Percentiles rank a stretch among this genome's conserved stretches.
Conservation (phyloP, 192 early-diverging fungal genomes). For the Gamsiella multidivaricata region DNA sequence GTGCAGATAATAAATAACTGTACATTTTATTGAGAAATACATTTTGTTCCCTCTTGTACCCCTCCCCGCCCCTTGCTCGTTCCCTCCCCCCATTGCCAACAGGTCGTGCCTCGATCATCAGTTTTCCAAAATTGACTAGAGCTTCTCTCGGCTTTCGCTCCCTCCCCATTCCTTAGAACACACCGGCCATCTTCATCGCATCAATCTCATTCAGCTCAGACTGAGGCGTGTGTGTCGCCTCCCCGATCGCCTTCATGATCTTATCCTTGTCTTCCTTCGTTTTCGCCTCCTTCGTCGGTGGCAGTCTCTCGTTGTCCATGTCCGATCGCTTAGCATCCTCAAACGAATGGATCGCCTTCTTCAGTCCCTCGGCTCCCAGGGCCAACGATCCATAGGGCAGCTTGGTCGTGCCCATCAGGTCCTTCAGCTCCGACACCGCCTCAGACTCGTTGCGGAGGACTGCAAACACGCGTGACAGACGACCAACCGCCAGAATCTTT, state of each 20-base stretch:
- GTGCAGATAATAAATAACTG: too few relatives aligned
- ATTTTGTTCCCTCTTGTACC: too few relatives aligned
- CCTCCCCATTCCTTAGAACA: slow-evolving; percentile 15
- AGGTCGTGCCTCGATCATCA: too few relatives aligned
- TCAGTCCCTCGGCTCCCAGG: slow-evolving; percentile 92
- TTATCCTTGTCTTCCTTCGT: slow-evolving; percentile 52
- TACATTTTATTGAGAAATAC: too few relatives aligned
- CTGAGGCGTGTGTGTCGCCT: slow-evolving; percentile 43
- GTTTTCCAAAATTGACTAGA: too few relatives aligned
- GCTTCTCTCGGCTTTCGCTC: too few relatives aligned
- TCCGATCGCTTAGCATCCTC: slow-evolving; percentile 93
- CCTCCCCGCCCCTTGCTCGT: too few relatives aligned
- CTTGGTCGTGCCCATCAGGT: slow-evolving; percentile 82
- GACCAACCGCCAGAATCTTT: slow-evolving; percentile 94
- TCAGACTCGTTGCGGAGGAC: slow-evolving; percentile 93
- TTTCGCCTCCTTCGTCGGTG: slow-evolving; percentile 73
- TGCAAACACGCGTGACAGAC: slow-evolving; percentile 90
- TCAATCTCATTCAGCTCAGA: slow-evolving; percentile 47
- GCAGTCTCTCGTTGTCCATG: slow-evolving; percentile 92
- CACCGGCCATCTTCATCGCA: slow-evolving; percentile 45
- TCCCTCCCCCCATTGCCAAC: too few relatives aligned
- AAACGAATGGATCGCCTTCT: slow-evolving; percentile 90
- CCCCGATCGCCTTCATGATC: slow-evolving; percentile 41
- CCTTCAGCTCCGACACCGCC: slow-evolving; percentile 93
- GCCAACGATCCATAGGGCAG: slow-evolving; percentile 90